Evolutionary conservation across 208 protist genomes (phyloP), one percentile per base, ranked within the genome.

Genomic region (Wallacemonas rigidus): DNA sequence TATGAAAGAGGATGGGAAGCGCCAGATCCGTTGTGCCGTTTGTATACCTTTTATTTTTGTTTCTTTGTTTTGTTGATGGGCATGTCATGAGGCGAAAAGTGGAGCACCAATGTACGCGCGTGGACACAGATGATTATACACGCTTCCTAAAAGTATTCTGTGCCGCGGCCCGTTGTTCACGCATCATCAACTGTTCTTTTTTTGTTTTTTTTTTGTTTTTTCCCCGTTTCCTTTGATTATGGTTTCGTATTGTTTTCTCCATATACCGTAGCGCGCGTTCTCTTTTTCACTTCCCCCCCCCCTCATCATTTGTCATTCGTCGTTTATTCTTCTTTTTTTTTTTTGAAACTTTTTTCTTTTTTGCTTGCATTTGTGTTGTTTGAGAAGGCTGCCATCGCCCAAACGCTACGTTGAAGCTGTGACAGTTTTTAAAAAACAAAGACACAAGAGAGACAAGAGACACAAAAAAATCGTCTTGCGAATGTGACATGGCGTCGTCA

Each of bases 11-110:
- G 26, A 26, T 26, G 26, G 26, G 26, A 26, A 26, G 0, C 26
- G 26, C 26, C 26, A 26, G 26, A 26, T 26, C 26, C 26, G 26
- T 26, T 26, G 26, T 26, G 26, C 26, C 26, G 26, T 56, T 12
- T 40, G 1, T 69, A 15, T 53, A 48, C 8, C 4, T 74, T 54
- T 67, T 65, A 68, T 71, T 26, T 57, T 54, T 74, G 43, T 79
- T 69, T 79, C 54, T 53, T 63, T 56, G 5, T 38, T n/a, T 69
- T 8, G 43, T 63, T 60, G 26, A 26, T 26, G 26, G 26, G 26
- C 26, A 38, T 69, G 8, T 62, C 48, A 40, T 71, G 47, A 26
- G 26, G 26, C 26, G 26, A 26, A 26, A 26, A 26, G 26, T 26
- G 26, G 26, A 0, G 26, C 26, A 26, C 26, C 26, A 26, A 26